Base-by-base conservation (phyloP, 202 grass and related monocot species). In the Schoenoplectus tabernaemontani region DNA sequence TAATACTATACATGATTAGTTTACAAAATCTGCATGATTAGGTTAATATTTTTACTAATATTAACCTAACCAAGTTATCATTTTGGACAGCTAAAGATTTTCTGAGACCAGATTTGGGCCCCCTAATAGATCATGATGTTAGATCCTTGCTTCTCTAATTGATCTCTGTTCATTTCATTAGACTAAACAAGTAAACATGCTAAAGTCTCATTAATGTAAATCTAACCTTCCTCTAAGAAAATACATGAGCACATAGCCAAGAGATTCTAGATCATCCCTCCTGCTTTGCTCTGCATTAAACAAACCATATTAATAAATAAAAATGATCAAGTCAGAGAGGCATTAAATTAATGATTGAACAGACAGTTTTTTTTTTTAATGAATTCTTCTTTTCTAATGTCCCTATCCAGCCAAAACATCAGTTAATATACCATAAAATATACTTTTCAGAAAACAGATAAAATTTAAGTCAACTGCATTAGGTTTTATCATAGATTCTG, bases 231-330 rank as follows among this genome's bases (percentile, higher is more conserved):
- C 94, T 90, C 87, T 93, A 72, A 97, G 85, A 82, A 97, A 97
- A 82, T 97, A 97, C 69, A 97, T 84, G 20, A 97, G 81, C 87
- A 97, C 91, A 70, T 97, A 93, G 15, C 91, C 94, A 86, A 97
- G 89, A 79, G 94, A 97, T 79, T 97, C 94, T 78, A 97, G 87
- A 88, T 97, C 94, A 88, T 97, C 94, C 88, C 94, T 90, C 64
- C 94, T 93, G 87, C 94, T 93, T 97, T 97, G 94, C 86, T 97
- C 94, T 97, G 77, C 43, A 87, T 75, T 54, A 75, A 75, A 75
- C 12, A 75, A 47, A 53, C 44, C 46, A 51, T 44, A 75, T 5
- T 33, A 75, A 44, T 44, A 15, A 75, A 3, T 15, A 51, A 51
- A n/a, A n/a, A n/a, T n/a, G n/a, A n/a, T 68, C 64, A 68, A 43